These are phyloP conservation scores for Tetramitus jugosus DNA, from an alignment of 208 protist species.

Conservation along the genomic window DNA sequence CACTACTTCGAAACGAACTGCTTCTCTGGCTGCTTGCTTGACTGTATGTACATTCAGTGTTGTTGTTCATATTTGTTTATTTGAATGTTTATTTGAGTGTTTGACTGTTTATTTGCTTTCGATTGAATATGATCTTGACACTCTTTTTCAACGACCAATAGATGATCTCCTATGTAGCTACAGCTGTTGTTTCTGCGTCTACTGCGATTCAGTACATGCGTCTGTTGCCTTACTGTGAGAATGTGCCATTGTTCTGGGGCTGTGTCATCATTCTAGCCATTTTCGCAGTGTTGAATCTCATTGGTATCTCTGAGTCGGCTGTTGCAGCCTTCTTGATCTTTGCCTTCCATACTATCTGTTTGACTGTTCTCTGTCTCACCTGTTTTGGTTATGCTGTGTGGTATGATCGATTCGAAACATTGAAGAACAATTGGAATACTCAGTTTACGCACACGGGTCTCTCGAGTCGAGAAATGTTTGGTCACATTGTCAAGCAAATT, in stretches of 20 bases:
- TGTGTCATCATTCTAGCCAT: slow-evolving; percentile 52
- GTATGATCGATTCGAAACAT: not conserved
- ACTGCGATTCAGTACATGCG: slow-evolving; percentile 49
- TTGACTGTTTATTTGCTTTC: no score
- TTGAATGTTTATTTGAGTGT: no score
- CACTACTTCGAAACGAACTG: slow-evolving; percentile 54
- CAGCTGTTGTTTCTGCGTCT: slow-evolving; percentile 50
- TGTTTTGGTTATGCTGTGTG: slow-evolving; percentile 32
- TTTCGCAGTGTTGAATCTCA: slow-evolving; percentile 50
- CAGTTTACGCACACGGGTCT: not conserved
- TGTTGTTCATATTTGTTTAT: no score
- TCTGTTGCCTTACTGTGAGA: slow-evolving; percentile 26
- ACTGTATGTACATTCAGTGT: not conserved
- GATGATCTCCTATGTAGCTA: slow-evolving; percentile 51
- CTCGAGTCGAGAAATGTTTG: not conserved
- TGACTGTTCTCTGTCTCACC: slow-evolving; percentile 45
- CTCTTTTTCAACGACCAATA: not conserved
- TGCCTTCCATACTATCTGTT: slow-evolving; percentile 49
- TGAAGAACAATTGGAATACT: slow-evolving; percentile 10
- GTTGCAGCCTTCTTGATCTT: slow-evolving; percentile 58
- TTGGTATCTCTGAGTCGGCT: slow-evolving; percentile 57
- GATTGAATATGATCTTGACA: not conserved
- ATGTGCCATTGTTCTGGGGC: slow-evolving; percentile 33
- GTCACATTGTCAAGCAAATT: slow-evolving; percentile 34
- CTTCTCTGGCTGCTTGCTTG: slow-evolving; percentile 49